Percentiles rank a stretch among this genome's conserved stretches.
These are phyloP conservation scores for Saturnispora galanensis DNA, from an alignment of 805 yeast species.

Conservation along the genomic window DNA sequence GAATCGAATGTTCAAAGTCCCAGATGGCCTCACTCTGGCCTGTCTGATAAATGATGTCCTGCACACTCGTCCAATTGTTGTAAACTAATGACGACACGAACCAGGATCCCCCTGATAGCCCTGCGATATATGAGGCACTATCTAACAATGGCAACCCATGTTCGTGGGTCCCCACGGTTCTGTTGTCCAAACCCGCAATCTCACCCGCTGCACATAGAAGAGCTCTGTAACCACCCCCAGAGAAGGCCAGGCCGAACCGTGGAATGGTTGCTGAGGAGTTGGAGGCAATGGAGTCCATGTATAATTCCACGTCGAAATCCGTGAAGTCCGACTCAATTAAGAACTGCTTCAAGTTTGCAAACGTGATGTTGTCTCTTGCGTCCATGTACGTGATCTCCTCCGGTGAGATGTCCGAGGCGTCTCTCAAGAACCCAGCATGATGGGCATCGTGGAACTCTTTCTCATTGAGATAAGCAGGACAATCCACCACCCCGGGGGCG, in stretches of 20 bases:
- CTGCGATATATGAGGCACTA: constrained; percentile 59
- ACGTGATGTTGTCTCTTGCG: constrained; percentile 37
- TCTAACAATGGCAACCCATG: constrained; percentile 68
- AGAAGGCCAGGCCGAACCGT: constrained; percentile 50
- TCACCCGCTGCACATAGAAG: constrained; percentile 82
- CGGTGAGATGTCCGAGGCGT: constrained; percentile 36
- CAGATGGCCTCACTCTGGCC: constrained; percentile 43
- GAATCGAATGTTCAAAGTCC: constrained; percentile 55
- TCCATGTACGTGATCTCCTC: constrained; percentile 46
- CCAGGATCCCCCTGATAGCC: constrained; percentile 84
- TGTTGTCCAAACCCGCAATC: constrained; percentile 65
- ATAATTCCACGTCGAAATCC: constrained; percentile 38
- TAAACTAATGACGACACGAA: constrained; percentile 55
- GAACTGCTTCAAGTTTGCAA: constrained; percentile 35
- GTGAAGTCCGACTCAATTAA: constrained; percentile 36
- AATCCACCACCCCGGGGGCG: constrained; percentile 50
- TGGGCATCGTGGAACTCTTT: constrained; percentile 10
- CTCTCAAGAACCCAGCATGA: constrained; percentile 29
- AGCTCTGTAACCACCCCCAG: constrained; percentile 90
- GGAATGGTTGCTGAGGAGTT: constrained; percentile 30
- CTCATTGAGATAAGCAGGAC: constrained; percentile 33
- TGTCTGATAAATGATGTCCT: constrained; percentile 37
- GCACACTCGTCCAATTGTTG: constrained; percentile 67
- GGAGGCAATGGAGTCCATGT: constrained; percentile 25
- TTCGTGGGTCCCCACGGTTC: constrained; percentile 45